Base-by-base conservation (phyloP, 352 stramenopile species). In the Globisporangium paroecandrum region DNA sequence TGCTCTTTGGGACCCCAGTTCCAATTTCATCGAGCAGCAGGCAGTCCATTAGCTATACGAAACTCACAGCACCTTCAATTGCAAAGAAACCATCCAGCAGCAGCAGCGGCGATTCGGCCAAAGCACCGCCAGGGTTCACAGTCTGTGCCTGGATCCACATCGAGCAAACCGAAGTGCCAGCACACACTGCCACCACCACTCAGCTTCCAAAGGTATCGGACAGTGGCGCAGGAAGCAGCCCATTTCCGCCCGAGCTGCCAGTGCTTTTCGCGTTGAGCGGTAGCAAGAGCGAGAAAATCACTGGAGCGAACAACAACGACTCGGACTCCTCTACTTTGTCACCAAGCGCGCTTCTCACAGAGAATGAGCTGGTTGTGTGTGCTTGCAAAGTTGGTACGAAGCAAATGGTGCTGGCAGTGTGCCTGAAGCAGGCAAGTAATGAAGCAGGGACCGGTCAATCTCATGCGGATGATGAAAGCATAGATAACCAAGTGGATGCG, bases 101-200 rank as follows among this genome's bases (percentile, higher is more conserved):
- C 15, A 4, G 12, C 15, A 62, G 10, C 29, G 7, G 8, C 13
- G 38, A 47, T 13, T 20, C 2, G 15, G 4, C 15, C 1, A 5
- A 3, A 41, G 5, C 6, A 29, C 13, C 13, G 10, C 8, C 13
- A 13, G 58, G 65, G 1, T 6, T 49, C 24, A 63, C 66, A 18
- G 20, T 71, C 2, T 64, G 55, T 4, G 20, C 24, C 7, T 71
- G 66, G 66, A 25, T 71, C 12, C 32, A 67, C 43, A 66, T 71
- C 32, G 66, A 71, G 5, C 49, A 71, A 7, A 63, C 59, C 2
- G 66, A 59, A 36, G 36, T 7, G 13, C 24, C n/a, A 47, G 25
- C 6, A 38, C 9, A 32, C 27, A 32, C 27, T 32, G 4, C 27
- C 27, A 32, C 6, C 10, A 0, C 29, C 6, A 20, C 25, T 36